Base-by-base conservation (phyloP, 2,329 filamentous ascomycete genomes). In the Ceratocystis smalleyi region DNA sequence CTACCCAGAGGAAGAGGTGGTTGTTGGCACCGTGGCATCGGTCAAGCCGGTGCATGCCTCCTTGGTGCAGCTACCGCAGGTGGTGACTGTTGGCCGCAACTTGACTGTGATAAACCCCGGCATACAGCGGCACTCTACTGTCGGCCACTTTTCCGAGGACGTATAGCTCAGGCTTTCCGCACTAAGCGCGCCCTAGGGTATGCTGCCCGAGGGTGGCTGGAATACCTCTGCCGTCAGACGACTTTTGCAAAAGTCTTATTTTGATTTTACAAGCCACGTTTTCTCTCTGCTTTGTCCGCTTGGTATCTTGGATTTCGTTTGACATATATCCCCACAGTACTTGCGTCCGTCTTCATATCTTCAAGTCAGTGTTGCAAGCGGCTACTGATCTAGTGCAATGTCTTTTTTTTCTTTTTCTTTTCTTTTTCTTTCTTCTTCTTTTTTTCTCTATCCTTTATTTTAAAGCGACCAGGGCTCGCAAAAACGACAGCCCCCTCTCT, bases 141-240 rank as follows among this genome's bases (percentile, higher is more conserved):
- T 63, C 5, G 64, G 64, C 3, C 61, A 66, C 59, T 66, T 66
- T 45, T 66, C 64, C 3, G 64, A 66, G 47, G 64, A 66, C 59
- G 64, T 66, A 22, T 66, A 66, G 64, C 43, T 17, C 7, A 24
- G 47, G 47, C 22, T 17, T 49, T 24, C 22, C n/a, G 10, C 30
- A 19, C 32, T 15, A 15, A 40, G 35, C 35, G 35, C 35, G 35
- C 12, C 10, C 12, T 3, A 27, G 27, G 27, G 27, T 5, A 27
- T 27, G 27, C 5, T 27, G 27, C 27, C 27, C 27, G 3, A 27
- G 10, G 12, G 35, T 12, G 35, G 35, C 35, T 40, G 35, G 35
- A 10, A 40, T 15, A 12, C 35, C 35, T 40, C 12, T 40, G 35
- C 35, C 35, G 12, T 40, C 10, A 40, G 35, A 35, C 24, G 27